These are phyloP conservation scores for Quercus bicolor DNA, from an alignment of 306 rosid genomes.

Conservation along the genomic window DNA sequence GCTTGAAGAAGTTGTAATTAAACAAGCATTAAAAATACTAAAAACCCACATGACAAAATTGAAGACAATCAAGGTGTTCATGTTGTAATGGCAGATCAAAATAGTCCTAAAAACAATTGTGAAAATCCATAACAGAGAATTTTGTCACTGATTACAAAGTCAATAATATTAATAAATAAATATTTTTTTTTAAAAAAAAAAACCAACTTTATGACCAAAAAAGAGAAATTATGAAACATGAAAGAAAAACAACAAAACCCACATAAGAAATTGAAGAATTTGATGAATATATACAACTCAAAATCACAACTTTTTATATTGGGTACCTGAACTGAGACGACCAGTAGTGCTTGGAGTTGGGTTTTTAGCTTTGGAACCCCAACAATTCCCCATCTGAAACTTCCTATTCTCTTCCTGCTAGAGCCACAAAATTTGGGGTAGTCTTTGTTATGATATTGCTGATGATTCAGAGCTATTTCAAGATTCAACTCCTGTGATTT, in stretches of 20 bases:
- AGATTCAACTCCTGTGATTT: not conserved
- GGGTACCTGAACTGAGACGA: slow-evolving; percentile 46
- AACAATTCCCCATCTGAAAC: slow-evolving; percentile 78
- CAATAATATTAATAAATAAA: too few species aligned
- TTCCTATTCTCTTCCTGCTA: slow-evolving; percentile 2
- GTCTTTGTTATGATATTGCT: not conserved
- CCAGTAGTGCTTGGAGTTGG: slow-evolving; percentile 43
- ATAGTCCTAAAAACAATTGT: not conserved
- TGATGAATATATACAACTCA: not conserved
- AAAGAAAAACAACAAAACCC: slow-evolving; percentile 5
- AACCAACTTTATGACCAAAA: not conserved
- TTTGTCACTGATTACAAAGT: not conserved
- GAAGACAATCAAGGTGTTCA: not conserved
- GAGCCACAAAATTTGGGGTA: not conserved
- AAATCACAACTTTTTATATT: not conserved
- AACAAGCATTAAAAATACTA: not conserved
- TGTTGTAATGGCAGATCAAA: slow-evolving; percentile 1
- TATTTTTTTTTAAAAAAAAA: not conserved
- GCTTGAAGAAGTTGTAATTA: not conserved
- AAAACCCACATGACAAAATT: not conserved
- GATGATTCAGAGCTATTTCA: not conserved
- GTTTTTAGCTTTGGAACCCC: slow-evolving; percentile 44
- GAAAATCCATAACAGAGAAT: not conserved
- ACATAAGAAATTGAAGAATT: slow-evolving; percentile 7
- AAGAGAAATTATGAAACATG: not conserved